Percentiles rank a stretch among this genome's conserved stretches.
Conservation (phyloP, 169 alveolate genomes). For the Babesia caballi region DNA sequence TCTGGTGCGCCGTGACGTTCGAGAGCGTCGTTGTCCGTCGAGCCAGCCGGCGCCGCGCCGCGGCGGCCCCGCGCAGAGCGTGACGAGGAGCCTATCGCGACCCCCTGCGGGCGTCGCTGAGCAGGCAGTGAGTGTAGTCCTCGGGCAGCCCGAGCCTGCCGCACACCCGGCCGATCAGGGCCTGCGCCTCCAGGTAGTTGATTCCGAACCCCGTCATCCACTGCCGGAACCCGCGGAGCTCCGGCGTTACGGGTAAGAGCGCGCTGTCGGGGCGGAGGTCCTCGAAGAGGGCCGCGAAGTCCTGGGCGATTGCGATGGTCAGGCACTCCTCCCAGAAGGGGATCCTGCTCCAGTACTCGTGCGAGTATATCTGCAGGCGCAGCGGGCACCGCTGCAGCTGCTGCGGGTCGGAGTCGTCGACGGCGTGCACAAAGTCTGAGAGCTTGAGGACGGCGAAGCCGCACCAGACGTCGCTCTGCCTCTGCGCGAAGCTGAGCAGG, state of each 20-base stretch:
- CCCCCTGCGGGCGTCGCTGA: no score
- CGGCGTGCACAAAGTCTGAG: conserved; percentile 18
- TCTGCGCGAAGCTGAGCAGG: conserved; percentile 32
- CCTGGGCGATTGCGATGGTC: conserved; percentile 42
- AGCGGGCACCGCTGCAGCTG: conserved; percentile 3
- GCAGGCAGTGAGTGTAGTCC: conserved; percentile 15
- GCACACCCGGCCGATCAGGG: conserved; percentile 31
- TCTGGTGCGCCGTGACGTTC: conserved; percentile 57
- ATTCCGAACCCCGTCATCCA: conserved; percentile 58
- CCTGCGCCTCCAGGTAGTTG: background rate
- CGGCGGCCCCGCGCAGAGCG: background rate
- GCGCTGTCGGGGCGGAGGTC: background rate
- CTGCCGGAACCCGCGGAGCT: conserved; percentile 11
- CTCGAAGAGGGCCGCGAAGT: conserved; percentile 46
- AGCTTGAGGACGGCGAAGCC: conserved; percentile 46
- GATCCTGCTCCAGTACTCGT: conserved; percentile 55
- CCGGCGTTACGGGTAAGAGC: conserved; percentile 27
- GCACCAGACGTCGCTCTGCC: conserved; percentile 61
- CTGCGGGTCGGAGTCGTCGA: background rate
- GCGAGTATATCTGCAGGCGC: conserved; percentile 8
- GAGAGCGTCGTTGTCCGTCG: conserved; percentile 51
- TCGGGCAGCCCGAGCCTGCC: conserved; percentile 27
- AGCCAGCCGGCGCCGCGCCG: background rate
- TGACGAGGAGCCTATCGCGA: no score
- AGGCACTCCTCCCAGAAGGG: conserved; percentile 67